Evolutionary conservation across 208 protist species (phyloP), one percentile per base, ranked within the genome.

Genomic region (Trichomonas gallinae): DNA sequence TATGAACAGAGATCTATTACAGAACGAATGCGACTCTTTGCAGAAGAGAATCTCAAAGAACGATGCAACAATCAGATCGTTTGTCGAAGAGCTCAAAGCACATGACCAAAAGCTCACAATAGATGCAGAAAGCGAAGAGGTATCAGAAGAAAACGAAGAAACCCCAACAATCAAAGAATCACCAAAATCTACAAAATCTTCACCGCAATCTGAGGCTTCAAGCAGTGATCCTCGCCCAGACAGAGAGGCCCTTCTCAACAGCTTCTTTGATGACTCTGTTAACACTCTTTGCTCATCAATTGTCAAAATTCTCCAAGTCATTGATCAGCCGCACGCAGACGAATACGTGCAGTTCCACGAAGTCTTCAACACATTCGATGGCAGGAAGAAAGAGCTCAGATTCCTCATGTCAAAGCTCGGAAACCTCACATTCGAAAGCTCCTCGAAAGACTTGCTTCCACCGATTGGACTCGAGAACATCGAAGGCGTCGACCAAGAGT

Each of bases 261-360:
- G n/a, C 38, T 93, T 93, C 44, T 93, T 93, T 51, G 44, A 93
- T 38, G n/a, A 93, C n/a, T 58, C 44, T 93, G 87, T 93, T 51
- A 93, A 51, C 15, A 51, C 31, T 0, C n/a, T 93, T 26, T 93
- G 87, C 21, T 34, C 42, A 26, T 93, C 87, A 26, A 44, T 93
- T 58, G 87, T 93, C 51, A 51, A 93, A 51, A 93, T 93, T 17
- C 44, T 93, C 26, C 11, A 13, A n/a, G 87, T 93, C 17, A 44
- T 51, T n/a, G 87, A 93, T 51, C 44, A 23, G 31, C 40, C 11
- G 1, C 87, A 93, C 38, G 17, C 40, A 2, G 44, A 93, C 1
- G 87, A 93, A 26, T 93, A 93, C 38, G 26, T 13, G 21, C 44
- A 42, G 8, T 93, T 93, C 44, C 87, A 93, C 38, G 44, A 93